phyloP scores from a whole-genome alignment of 352 stramenopile species.

The Poterioochromonas sp. region DNA sequence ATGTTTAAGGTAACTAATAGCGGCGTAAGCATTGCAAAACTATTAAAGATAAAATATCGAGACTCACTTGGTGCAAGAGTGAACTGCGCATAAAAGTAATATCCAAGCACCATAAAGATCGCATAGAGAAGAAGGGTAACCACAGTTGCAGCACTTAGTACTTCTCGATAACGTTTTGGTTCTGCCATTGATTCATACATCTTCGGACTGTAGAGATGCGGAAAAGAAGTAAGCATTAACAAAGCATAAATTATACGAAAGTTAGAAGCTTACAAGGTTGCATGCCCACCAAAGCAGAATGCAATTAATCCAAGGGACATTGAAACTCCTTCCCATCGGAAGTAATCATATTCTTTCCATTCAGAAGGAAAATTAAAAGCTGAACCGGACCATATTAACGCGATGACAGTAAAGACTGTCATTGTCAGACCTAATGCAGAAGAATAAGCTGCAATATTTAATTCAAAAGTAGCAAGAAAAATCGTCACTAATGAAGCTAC shows the following conservation, averaged over 20 bases:
- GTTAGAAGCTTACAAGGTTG: neutral
- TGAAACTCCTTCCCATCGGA: neutral
- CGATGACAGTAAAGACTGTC: neutral
- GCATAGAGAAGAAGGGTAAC: neutral
- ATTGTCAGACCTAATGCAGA: neutral
- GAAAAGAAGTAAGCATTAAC: neutral
- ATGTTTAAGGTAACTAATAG: constrained; percentile 11
- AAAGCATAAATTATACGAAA: neutral
- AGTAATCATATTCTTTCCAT: neutral
- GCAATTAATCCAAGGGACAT: constrained; percentile 1
- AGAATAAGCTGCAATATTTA: neutral
- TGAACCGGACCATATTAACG: neutral
- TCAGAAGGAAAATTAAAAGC: neutral
- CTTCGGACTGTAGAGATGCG: neutral
- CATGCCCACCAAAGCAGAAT: constrained; percentile 17
- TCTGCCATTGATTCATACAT: constrained; percentile 3
- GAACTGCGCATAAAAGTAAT: neutral
- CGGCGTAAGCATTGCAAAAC: neutral
- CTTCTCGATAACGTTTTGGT: neutral
- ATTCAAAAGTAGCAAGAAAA: neutral
- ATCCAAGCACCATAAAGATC: neutral
- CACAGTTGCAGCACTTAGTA: neutral
- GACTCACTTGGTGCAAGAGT: neutral
- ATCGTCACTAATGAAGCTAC: neutral
- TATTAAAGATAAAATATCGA: neutral